Conservation (phyloP, 1,284 basidiomycete species). For the Fomes fomentarius region DNA sequence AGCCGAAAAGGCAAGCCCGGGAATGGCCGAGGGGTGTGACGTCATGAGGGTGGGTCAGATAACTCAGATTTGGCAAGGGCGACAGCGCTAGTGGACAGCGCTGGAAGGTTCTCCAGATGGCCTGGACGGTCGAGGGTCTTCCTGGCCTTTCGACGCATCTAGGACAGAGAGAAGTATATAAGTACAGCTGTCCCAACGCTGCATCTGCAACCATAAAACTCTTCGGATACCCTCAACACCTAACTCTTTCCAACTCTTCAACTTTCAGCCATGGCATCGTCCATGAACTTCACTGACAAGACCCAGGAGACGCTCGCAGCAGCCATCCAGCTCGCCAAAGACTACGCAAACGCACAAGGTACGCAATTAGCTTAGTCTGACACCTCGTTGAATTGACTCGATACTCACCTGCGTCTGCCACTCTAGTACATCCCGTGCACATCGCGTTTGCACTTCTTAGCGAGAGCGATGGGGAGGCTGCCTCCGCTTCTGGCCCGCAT, state of each 20-base stretch:
- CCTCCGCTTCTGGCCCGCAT: constrained; percentile 27
- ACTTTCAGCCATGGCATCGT: constrained; percentile 49
- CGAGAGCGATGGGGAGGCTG: constrained; percentile 47
- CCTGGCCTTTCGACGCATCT: constrained; percentile 25
- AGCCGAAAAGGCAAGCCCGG: no score
- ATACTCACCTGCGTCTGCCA: constrained; percentile 10
- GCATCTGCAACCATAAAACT: constrained; percentile 20
- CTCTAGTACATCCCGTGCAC: constrained; percentile 73
- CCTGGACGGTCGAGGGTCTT: constrained; percentile 13
- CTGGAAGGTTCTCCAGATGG: constrained; percentile 21
- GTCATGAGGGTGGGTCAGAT: constrained; percentile 18
- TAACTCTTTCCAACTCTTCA: neutral
- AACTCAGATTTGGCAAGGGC: neutral
- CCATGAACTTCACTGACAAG: constrained; percentile 83
- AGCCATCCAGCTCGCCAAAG: constrained; percentile 81
- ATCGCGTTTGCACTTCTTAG: constrained; percentile 78
- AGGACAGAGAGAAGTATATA: constrained; percentile 15
- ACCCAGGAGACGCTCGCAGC: constrained; percentile 66
- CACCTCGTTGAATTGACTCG: neutral
- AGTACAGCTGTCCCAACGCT: constrained; percentile 17
- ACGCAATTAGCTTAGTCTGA: constrained; percentile 17
- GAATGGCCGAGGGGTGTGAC: constrained; percentile 20
- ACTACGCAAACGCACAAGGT: constrained; percentile 82
- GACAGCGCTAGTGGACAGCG: constrained; percentile 6
- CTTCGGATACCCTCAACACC: constrained; percentile 25